These are phyloP conservation scores for Trametes hirsuta DNA, from an alignment of 1,284 basidiomycete species.

Conservation along the genomic window DNA sequence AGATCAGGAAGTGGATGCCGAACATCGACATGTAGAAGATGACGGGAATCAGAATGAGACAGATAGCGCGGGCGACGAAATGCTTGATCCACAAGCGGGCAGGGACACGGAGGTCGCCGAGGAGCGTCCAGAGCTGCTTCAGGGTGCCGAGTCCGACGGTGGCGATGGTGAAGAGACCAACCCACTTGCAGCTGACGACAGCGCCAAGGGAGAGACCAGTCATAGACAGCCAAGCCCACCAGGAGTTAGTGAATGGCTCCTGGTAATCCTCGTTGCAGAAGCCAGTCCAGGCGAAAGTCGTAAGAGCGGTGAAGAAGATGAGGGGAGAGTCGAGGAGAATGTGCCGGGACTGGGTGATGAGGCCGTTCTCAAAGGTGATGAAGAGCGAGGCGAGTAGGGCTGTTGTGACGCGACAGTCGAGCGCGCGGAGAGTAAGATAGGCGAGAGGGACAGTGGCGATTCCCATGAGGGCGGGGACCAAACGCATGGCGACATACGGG, in stretches of 20 bases:
- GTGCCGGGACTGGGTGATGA: constrained; percentile 93
- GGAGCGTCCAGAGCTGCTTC: constrained; percentile 86
- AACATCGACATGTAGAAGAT: constrained; percentile 97
- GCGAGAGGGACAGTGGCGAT: constrained; percentile 88
- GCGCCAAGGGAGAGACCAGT: constrained; percentile 91
- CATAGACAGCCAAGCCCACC: constrained; percentile 95
- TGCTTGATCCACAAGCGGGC: constrained; percentile 80
- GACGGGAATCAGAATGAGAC: constrained; percentile 85
- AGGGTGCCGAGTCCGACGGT: constrained; percentile 89
- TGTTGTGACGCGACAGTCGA: constrained; percentile 89
- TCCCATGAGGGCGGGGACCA: constrained; percentile 90
- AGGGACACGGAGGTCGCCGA: constrained; percentile 86
- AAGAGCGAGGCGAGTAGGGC: constrained; percentile 90
- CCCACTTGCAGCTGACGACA: constrained; percentile 96
- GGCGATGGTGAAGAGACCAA: constrained; percentile 98
- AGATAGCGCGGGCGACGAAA: constrained; percentile 87
- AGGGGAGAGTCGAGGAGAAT: constrained; percentile 98
- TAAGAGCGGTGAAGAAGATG: constrained; percentile 96
- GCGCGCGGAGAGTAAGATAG: constrained; percentile 91
- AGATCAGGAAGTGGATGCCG: constrained; percentile 89
- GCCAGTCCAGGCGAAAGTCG: constrained; percentile 84
- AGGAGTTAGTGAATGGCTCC: constrained; percentile 78
- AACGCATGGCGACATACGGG: constrained; percentile 96
- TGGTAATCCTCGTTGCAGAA: constrained; percentile 92
- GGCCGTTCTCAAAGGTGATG: constrained; percentile 95